Percentiles rank a stretch among this genome's conserved stretches.
Conservation (phyloP, 345 rosid species). For the Eucalyptus sp. region DNA sequence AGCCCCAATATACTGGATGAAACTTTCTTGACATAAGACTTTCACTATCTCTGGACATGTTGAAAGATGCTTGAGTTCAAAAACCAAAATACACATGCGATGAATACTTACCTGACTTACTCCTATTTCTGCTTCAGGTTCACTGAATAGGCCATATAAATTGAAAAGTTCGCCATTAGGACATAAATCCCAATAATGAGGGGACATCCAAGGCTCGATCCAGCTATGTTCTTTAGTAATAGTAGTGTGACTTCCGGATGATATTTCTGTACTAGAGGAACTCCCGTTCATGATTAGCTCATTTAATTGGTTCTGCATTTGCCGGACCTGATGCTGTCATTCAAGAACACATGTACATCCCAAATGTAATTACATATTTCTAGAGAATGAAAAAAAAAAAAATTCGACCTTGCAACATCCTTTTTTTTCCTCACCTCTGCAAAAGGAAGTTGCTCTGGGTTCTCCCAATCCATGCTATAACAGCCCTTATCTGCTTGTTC, state of each 20-base stretch:
- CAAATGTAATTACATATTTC: background rate
- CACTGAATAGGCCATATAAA: background rate
- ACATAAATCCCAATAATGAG: background rate
- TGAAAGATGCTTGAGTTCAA: background rate
- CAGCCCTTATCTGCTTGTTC: background rate
- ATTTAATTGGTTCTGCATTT: background rate
- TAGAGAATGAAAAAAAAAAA: background rate
- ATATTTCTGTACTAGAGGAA: background rate
- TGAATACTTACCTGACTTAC: background rate
- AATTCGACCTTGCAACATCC: background rate
- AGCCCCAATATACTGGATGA: background rate
- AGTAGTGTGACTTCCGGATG: background rate
- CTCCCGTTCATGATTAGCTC: background rate
- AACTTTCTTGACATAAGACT: background rate
- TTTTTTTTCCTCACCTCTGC: background rate
- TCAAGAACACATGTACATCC: background rate
- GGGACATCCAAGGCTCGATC: background rate
- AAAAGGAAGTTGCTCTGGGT: background rate
- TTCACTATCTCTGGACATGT: background rate
- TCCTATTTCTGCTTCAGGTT: background rate
- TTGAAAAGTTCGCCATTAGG: background rate
- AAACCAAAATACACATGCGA: background rate
- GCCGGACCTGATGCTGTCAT: background rate
- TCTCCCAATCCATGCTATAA: background rate
- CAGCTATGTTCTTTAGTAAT: background rate